These are phyloP conservation scores for Penicillium pulvis DNA, from an alignment of 495 filamentous ascomycete genomes.

Conservation along the genomic window DNA sequence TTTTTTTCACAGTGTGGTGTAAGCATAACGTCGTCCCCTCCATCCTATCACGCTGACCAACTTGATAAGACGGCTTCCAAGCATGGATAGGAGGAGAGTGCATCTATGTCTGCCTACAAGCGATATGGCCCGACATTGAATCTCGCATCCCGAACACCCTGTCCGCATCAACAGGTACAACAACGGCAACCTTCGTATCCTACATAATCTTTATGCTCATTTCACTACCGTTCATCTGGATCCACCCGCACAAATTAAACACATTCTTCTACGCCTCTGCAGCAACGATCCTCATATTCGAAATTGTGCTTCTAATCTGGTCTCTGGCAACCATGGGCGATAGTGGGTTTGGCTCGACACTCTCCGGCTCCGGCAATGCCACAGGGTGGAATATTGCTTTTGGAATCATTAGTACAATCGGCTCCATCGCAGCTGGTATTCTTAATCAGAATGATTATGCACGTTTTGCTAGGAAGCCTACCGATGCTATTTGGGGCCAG, in stretches of 20 bases:
- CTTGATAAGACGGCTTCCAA: constrained; percentile 25
- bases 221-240: constrained; percentile 19
- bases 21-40: not conserved
- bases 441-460: constrained; percentile 29
- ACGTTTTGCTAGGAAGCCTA: constrained; percentile 25
- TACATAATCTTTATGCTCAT: constrained; percentile 28
- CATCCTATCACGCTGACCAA: not conserved
- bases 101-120: constrained; percentile 27
- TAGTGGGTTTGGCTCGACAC: constrained; percentile 15
- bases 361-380: not conserved
- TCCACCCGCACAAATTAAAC: constrained; percentile 21
- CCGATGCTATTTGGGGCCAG: constrained; percentile 25
- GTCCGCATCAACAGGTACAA: constrained; percentile 28
- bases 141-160: constrained; percentile 30
- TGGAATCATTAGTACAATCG: constrained; percentile 23
- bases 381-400: constrained; percentile 22
- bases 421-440: constrained; percentile 24
- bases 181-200: constrained; percentile 26
- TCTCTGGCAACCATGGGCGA: constrained; percentile 19
- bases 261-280: constrained; percentile 17
- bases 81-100: constrained; percentile 33
- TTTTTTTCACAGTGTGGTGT: constrained; percentile 9
- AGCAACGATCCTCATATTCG: constrained; percentile 14
- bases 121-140: constrained; percentile 26
- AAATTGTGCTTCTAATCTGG: constrained; percentile 18